Percentiles rank a stretch among this genome's conserved stretches.
phyloP scores from a whole-genome alignment of 768 basidiomycete genomes.

The Boletus barrowsii region DNA sequence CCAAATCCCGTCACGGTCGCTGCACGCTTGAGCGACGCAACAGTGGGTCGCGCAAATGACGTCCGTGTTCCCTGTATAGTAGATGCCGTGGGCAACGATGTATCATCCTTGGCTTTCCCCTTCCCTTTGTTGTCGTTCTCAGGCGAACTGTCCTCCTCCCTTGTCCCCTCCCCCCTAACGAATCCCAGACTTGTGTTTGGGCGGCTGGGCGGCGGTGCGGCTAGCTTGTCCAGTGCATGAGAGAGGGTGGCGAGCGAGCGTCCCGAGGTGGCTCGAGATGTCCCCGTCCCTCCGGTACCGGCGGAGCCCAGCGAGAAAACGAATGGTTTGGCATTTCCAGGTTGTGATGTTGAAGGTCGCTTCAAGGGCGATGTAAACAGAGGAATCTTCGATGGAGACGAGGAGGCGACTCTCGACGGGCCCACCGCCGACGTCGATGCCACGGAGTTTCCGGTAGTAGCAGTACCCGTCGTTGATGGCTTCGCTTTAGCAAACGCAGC shows the following conservation, averaged over 20 bases:
- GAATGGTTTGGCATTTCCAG: slow-evolving; percentile 1
- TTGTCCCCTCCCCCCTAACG: slow-evolving; percentile 29
- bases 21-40: slow-evolving; percentile 29
- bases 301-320: slow-evolving; percentile 5
- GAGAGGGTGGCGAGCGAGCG: slow-evolving; percentile 63
- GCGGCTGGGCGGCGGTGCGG: slow-evolving; percentile 58
- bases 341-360: slow-evolving; percentile 7
- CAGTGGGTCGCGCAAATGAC: slow-evolving; percentile 29
- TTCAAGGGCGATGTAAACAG: slow-evolving; percentile 22
- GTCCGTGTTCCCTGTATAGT: slow-evolving; percentile 1
- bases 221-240: slow-evolving; percentile 67
- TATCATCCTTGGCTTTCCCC: slow-evolving; percentile 23
- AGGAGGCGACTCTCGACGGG: slow-evolving; percentile 2
- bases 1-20: slow-evolving; percentile 14
- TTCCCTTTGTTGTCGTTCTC: slow-evolving; percentile 14
- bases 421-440: slow-evolving; percentile 9
- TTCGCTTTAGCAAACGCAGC: slow-evolving; percentile 20
- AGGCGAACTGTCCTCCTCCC: not conserved
- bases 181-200: slow-evolving; percentile 75
- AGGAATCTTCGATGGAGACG: slow-evolving; percentile 30
- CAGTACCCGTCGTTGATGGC: not conserved
- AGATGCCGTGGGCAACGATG: slow-evolving; percentile 7
- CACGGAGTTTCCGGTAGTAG: not conserved
- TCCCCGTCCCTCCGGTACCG: not conserved
- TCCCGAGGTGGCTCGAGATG: slow-evolving; percentile 6